These are phyloP conservation scores for Linaria vulgaris DNA, from an alignment of 257 asterid genomes.

Conservation along the genomic window DNA sequence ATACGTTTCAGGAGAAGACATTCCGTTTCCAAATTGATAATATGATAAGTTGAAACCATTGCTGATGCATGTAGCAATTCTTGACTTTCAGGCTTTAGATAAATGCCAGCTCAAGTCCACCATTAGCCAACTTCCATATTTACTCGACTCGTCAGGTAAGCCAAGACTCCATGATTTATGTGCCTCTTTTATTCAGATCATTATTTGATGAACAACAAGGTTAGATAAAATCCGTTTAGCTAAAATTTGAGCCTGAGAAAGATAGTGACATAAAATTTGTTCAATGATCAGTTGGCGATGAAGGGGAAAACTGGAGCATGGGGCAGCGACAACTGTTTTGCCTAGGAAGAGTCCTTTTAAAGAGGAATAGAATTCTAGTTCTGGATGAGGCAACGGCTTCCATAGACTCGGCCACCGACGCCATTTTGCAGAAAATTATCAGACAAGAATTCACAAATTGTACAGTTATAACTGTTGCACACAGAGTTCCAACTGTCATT, in stretches of 20 bases:
- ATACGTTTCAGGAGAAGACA: background rate
- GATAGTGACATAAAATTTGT: no score
- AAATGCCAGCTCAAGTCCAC: slow-evolving; percentile 74
- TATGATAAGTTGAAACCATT: background rate
- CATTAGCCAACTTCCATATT: slow-evolving; percentile 54
- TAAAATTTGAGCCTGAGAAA: no score
- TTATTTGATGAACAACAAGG: no score
- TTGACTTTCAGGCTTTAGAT: slow-evolving; percentile 49
- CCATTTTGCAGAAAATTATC: slow-evolving; percentile 83
- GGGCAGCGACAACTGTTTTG: slow-evolving; percentile 90
- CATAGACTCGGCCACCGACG: slow-evolving; percentile 83
- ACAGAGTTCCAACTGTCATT: slow-evolving; percentile 92
- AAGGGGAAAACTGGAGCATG: slow-evolving; percentile 98
- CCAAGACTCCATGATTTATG: background rate
- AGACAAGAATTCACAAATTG: slow-evolving; percentile 74
- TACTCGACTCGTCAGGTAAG: slow-evolving; percentile 69
- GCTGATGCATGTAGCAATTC: background rate
- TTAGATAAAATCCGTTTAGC: no score
- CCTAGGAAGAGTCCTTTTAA: slow-evolving; percentile 80
- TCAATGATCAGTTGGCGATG: slow-evolving; percentile 71
- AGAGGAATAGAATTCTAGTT: slow-evolving; percentile 76
- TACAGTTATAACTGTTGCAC: slow-evolving; percentile 92
- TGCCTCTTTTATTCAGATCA: no score
- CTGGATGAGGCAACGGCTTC: slow-evolving; percentile 99
- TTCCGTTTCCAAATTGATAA: background rate